Evolutionary conservation across 2,329 filamentous ascomycete species (phyloP).

Genomic region (Septoria linicola): DNA sequence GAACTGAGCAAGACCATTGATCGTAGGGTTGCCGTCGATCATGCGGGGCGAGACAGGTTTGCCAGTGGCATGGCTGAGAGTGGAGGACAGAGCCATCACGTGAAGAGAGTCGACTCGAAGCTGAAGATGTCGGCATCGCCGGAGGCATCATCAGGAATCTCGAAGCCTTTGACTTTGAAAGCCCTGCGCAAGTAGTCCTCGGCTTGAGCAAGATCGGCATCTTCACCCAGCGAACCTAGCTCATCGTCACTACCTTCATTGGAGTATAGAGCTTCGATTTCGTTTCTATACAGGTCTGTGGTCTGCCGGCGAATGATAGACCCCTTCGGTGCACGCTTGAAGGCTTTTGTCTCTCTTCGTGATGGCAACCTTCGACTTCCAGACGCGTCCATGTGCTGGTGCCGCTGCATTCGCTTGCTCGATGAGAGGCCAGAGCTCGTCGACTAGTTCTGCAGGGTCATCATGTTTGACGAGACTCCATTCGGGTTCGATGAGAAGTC

Average conservation of each 20-base stretch:
- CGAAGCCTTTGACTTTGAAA: constrained; percentile 21
- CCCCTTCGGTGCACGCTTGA: constrained; percentile 33
- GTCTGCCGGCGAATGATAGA: constrained; percentile 21
- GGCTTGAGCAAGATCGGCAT: constrained; percentile 23
- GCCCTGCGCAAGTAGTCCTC: constrained; percentile 21
- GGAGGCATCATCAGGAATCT: constrained; percentile 20
- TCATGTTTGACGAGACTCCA: constrained; percentile 23
- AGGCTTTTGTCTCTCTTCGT: constrained; percentile 48
- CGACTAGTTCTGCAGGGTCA: constrained; percentile 16
- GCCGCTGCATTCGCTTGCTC: constrained; percentile 20
- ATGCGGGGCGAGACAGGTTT: constrained; percentile 32
- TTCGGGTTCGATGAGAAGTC: constrained; percentile 36
- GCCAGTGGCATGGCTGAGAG: constrained; percentile 27
- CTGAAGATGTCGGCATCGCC: constrained; percentile 38
- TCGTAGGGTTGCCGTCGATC: constrained; percentile 37
- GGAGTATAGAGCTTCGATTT: constrained; percentile 51
- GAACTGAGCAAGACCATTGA: constrained; percentile 29
- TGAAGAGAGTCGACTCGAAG: constrained; percentile 39
- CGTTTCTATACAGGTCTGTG: constrained; percentile 42
- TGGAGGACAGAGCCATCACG: constrained; percentile 32
- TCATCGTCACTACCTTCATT: constrained; percentile 25
- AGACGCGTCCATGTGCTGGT: constrained; percentile 44
- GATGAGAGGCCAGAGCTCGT: constrained; percentile 23
- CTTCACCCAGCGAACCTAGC: constrained; percentile 10
- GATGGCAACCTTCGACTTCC: constrained; percentile 46